Percentiles rank a stretch among this genome's conserved stretches.
Conservation (phyloP, 2,329 filamentous ascomycete species). For the Metarhizium anisopliae region DNA sequence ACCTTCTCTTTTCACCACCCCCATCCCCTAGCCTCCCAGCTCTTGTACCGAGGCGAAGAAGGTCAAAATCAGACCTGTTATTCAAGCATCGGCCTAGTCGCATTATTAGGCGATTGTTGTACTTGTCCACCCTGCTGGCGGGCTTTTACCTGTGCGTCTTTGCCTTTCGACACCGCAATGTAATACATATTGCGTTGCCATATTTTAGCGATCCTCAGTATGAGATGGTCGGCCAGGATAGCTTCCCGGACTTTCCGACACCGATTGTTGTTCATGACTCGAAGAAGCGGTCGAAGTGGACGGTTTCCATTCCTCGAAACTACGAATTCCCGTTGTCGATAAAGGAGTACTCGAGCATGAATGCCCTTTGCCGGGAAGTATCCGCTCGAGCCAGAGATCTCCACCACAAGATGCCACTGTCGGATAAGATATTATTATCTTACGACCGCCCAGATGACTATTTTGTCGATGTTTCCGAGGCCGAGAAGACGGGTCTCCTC, state of each 20-base stretch:
- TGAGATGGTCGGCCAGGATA: conserved; percentile 58
- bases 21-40: conserved; percentile 65
- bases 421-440: conserved; percentile 35
- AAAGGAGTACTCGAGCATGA: conserved; percentile 61
- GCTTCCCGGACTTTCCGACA: conserved; percentile 62
- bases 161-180: conserved; percentile 18
- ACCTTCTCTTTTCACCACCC: conserved; percentile 57
- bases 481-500: conserved; percentile 55
- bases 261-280: conserved; percentile 62
- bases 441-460: conserved; percentile 57
- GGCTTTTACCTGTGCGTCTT: conserved; percentile 38
- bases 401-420: conserved; percentile 23
- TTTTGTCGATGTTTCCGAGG: conserved; percentile 68
- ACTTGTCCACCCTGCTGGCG: conserved; percentile 39
- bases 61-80: conserved; percentile 40
- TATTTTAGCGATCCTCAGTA: conserved; percentile 45
- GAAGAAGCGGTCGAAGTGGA: conserved; percentile 63
- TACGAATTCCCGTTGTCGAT: conserved; percentile 58
- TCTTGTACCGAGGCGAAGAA: conserved; percentile 55
- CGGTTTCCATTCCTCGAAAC: conserved; percentile 64
- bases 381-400: conserved; percentile 47
- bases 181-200: conserved; percentile 20
- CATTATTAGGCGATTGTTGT: conserved; percentile 46
- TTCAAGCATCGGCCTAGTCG: conserved; percentile 43
- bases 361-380: conserved; percentile 56